phyloP scores from a whole-genome alignment of 352 stramenopile genomes.

The Pythium periplocum region DNA sequence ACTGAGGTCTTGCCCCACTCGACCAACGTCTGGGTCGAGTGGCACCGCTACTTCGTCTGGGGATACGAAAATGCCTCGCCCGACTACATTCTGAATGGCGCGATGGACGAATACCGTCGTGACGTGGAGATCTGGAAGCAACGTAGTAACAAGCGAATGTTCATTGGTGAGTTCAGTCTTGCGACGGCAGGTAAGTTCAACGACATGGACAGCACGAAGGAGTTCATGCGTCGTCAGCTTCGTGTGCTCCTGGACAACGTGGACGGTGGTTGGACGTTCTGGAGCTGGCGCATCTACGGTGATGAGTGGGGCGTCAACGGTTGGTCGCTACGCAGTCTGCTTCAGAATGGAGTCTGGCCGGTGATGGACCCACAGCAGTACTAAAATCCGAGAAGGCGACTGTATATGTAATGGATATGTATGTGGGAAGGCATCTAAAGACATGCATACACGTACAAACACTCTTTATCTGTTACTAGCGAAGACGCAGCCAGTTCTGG shows the following conservation, averaged over 20 bases:
- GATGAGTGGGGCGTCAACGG: constrained; percentile 10
- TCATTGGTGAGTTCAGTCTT: constrained; percentile 55
- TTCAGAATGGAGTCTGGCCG: constrained; percentile 10
- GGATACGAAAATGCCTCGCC: constrained; percentile 21
- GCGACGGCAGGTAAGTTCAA: constrained; percentile 21
- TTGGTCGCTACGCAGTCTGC: constrained; percentile 21
- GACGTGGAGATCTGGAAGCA: constrained; percentile 10
- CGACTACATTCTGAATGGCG: constrained; percentile 18
- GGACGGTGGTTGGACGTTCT: constrained; percentile 18
- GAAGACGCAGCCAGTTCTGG: constrained; percentile 47
- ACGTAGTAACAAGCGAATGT: constrained; percentile 33
- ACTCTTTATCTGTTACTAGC: constrained; percentile 1
- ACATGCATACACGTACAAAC: too few species aligned
- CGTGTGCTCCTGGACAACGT: constrained; percentile 18
- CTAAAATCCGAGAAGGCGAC: neutral
- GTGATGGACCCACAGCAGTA: neutral
- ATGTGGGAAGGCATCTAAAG: too few species aligned
- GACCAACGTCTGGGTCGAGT: constrained; percentile 55
- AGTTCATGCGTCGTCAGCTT: constrained; percentile 27
- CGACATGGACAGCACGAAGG: constrained; percentile 20
- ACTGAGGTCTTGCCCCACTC: constrained; percentile 31
- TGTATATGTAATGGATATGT: too few species aligned
- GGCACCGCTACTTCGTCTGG: constrained; percentile 55
- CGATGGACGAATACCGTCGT: constrained; percentile 19
- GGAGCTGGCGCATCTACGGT: constrained; percentile 18